Percentiles rank a stretch among this genome's conserved stretches.
These are phyloP conservation scores for Acer saccharum DNA, from an alignment of 345 rosid species.

Conservation along the genomic window DNA sequence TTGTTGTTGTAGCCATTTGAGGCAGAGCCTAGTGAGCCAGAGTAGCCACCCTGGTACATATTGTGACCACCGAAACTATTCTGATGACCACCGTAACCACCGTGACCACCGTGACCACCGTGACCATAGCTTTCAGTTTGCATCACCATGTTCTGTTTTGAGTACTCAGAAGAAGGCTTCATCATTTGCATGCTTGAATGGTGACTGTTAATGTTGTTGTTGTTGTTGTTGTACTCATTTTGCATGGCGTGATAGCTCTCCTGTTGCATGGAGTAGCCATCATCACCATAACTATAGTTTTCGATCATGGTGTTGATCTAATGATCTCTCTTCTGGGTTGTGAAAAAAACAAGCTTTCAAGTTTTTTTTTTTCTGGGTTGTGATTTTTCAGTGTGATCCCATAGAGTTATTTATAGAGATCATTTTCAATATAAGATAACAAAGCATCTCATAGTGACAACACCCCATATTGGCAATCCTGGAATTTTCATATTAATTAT, in stretches of 20 bases:
- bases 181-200: conserved; percentile 2
- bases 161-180: conserved; percentile 8
- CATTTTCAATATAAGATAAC: background rate
- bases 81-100: no score
- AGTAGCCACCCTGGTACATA: conserved; percentile 5
- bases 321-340: background rate
- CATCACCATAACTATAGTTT: conserved; percentile 4
- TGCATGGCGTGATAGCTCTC: conserved; percentile 1
- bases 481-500: conserved; percentile 5
- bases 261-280: conserved; percentile 18
- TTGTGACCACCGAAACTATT: background rate
- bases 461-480: background rate
- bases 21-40: background rate
- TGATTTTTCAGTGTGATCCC: background rate
- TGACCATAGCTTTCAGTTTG: background rate
- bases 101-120: background rate
- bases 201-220: background rate
- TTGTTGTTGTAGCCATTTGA: background rate
- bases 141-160: conserved; percentile 1
- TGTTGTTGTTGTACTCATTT: conserved; percentile 4
- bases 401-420: conserved; percentile 16
- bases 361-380: background rate
- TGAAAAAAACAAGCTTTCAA: background rate
- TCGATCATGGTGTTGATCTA: conserved; percentile 3
- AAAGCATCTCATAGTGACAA: conserved; percentile 7